These are phyloP conservation scores for Saccharomyces hybrid DNA, from an alignment of 1,139 yeast species.

Conservation along the genomic window DNA sequence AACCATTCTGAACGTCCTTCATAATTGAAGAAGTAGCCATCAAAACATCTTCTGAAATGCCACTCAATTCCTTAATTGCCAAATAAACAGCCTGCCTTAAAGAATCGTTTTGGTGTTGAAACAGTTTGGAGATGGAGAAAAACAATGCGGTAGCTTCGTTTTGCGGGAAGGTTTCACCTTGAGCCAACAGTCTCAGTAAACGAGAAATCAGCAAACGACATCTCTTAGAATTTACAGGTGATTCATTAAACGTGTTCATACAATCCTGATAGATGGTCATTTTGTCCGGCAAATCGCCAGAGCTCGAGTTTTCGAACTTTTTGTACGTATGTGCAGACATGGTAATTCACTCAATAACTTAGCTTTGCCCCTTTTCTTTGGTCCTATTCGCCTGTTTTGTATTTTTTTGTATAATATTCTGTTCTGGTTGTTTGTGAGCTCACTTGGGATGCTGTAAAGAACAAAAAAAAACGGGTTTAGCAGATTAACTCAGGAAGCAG, in stretches of 20 bases:
- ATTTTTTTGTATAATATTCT: neutral
- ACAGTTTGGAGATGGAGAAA: constrained; percentile 87
- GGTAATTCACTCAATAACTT: constrained; percentile 4
- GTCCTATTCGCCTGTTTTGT: neutral
- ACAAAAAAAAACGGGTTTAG: neutral
- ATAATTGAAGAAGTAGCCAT: constrained; percentile 97
- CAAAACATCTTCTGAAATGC: constrained; percentile 81
- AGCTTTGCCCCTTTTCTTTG: neutral
- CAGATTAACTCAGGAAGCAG: neutral
- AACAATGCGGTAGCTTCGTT: constrained; percentile 89
- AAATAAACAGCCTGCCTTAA: constrained; percentile 90
- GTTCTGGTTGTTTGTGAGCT: neutral
- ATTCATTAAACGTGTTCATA: constrained; percentile 82
- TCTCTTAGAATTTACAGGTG: constrained; percentile 82
- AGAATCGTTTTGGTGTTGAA: constrained; percentile 86
- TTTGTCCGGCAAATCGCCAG: constrained; percentile 71
- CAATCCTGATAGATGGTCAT: constrained; percentile 98
- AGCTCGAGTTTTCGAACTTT: constrained; percentile 69
- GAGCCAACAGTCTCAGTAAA: constrained; percentile 61
- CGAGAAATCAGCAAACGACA: constrained; percentile 64
- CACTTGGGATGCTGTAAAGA: neutral
- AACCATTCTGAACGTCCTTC: constrained; percentile 94
- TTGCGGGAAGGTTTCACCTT: constrained; percentile 81
- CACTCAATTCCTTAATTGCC: constrained; percentile 83
- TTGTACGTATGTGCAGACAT: constrained; percentile 82